Evolutionary conservation across 2,329 filamentous ascomycete genomes (phyloP).

Genomic region (Trichoderma sp.): DNA sequence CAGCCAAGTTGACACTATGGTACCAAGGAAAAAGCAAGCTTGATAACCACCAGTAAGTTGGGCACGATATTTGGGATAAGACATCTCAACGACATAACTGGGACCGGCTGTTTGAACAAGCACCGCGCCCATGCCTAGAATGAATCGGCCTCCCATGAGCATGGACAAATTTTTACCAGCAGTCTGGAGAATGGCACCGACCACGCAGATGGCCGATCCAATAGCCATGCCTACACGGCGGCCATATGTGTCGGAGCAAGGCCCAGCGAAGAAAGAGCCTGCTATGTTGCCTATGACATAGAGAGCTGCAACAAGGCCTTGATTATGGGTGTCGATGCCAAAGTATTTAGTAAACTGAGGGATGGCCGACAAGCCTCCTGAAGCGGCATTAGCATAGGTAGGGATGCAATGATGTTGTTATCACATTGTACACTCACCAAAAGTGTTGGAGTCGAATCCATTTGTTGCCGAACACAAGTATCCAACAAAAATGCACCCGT

Average conservation of each 20-base stretch:
- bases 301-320: not conserved
- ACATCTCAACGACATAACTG: conserved; percentile 5
- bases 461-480: not conserved
- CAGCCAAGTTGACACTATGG: not conserved
- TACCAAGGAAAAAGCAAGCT: conserved; percentile 1
- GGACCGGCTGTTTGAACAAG: not conserved
- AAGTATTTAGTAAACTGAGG: conserved; percentile 2
- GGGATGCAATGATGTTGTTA: not conserved
- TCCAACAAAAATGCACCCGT: not conserved
- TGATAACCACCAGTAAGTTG: conserved; percentile 2
- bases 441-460: conserved; percentile 4
- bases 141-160: conserved; percentile 4
- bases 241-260: conserved; percentile 1
- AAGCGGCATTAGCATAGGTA: not conserved
- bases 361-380: not conserved
- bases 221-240: conserved; percentile 1
- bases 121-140: conserved; percentile 1
- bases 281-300: conserved; percentile 6
- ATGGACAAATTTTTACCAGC: not conserved
- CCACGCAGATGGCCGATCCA: not conserved
- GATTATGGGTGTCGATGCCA: not conserved
- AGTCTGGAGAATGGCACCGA: conserved; percentile 1
- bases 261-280: not conserved
- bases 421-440: not conserved
- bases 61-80: conserved; percentile 2